Conservation (phyloP, 257 asterid species). For the Solanum arcanum region DNA sequence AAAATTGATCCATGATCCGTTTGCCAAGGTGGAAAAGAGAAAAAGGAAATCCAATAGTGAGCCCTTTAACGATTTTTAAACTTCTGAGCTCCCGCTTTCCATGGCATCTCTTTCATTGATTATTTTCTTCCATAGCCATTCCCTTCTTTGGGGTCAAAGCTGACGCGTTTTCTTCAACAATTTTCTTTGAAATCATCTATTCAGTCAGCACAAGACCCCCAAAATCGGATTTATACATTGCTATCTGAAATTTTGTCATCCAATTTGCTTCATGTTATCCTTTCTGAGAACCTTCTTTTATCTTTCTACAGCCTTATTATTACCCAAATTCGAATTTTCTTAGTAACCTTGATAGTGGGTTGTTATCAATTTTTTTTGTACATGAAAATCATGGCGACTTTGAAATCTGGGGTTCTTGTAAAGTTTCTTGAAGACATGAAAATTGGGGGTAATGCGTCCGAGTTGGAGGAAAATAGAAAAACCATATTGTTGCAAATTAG, state of each 20-base stretch:
- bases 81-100: neutral
- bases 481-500: slow-evolving; percentile 48
- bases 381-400: slow-evolving; percentile 23
- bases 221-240: neutral
- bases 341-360: neutral
- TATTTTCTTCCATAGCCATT: neutral
- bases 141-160: neutral
- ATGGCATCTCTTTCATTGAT: neutral
- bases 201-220: neutral
- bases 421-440: slow-evolving; percentile 52
- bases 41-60: neutral
- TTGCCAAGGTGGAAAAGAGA: neutral
- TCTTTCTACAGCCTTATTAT: neutral
- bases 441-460: slow-evolving; percentile 1
- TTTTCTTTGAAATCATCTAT: neutral
- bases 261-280: neutral
- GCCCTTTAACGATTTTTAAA: neutral
- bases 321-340: neutral
- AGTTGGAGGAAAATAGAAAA: slow-evolving; percentile 16
- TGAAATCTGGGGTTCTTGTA: slow-evolving; percentile 48
- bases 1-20: too few relatives aligned
- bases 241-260: neutral
- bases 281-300: neutral
- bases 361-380: neutral
- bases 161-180: neutral